Conservation (phyloP, 352 stramenopile species). For the Globisporangium heterothallicum region DNA sequence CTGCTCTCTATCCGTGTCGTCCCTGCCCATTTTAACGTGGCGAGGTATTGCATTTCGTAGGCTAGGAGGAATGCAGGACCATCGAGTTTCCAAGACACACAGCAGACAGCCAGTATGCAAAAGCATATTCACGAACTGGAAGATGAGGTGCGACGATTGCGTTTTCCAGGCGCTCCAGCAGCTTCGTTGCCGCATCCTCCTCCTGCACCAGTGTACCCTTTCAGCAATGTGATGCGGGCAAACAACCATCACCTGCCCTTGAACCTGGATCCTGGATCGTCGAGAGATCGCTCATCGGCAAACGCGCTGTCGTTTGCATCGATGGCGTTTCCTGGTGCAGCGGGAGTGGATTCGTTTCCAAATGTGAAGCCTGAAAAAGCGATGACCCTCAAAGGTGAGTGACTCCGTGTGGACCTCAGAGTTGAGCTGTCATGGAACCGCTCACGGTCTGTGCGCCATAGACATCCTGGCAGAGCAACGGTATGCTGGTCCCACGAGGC, state of each 20-base stretch:
- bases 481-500: slow-evolving; percentile 2
- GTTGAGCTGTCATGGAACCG: too few relatives aligned
- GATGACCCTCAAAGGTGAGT: slow-evolving; percentile 23
- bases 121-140: slow-evolving; percentile 24
- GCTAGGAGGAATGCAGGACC: neutral
- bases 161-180: neutral
- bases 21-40: neutral
- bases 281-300: slow-evolving; percentile 1
- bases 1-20: neutral
- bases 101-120: slow-evolving; percentile 17
- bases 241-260: neutral
- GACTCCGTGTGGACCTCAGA: too few relatives aligned
- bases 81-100: neutral
- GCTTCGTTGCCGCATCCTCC: slow-evolving; percentile 3
- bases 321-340: slow-evolving; percentile 4
- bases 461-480: slow-evolving; percentile 10
- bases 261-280: neutral
- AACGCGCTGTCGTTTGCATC: slow-evolving; percentile 3
- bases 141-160: slow-evolving; percentile 13
- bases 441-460: neutral
- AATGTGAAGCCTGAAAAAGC: slow-evolving; percentile 3
- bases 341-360: neutral
- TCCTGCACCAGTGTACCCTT: neutral
- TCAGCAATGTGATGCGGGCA: neutral
- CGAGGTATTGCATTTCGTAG: neutral